phyloP scores from a whole-genome alignment of 2,329 filamentous ascomycete genomes.

The Ophioceras dolichostomum region DNA sequence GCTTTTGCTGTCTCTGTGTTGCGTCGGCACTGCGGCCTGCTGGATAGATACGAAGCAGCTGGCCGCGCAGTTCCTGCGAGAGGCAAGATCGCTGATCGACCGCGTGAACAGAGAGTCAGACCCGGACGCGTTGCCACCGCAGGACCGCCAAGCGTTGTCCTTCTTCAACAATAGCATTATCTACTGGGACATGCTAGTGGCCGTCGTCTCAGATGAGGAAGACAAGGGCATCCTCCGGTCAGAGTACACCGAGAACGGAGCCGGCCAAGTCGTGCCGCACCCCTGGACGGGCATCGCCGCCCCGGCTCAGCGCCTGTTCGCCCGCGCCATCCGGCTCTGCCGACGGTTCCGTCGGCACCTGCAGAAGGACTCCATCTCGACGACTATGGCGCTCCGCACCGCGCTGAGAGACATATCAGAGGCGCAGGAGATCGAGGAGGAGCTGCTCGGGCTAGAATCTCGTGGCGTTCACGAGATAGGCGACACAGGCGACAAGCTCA shows the following conservation, averaged over 20 bases:
- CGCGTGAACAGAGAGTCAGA: background rate
- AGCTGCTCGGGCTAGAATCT: conserved; percentile 18
- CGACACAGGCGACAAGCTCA: conserved; percentile 16
- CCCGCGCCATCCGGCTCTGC: conserved; percentile 21
- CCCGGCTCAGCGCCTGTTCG: conserved; percentile 18
- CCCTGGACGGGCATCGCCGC: conserved; percentile 26
- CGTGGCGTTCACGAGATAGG: conserved; percentile 7
- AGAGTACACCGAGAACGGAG: conserved; percentile 1
- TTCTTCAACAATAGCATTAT: conserved; percentile 26
- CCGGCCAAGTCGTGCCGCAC: conserved; percentile 13
- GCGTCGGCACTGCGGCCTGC: conserved; percentile 25
- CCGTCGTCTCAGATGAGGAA: conserved; percentile 21
- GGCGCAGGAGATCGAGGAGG: conserved; percentile 20
- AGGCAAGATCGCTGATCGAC: conserved; percentile 8
- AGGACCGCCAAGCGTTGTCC: conserved; percentile 16
- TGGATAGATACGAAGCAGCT: conserved; percentile 23
- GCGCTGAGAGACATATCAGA: conserved; percentile 18
- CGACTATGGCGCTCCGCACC: conserved; percentile 11
- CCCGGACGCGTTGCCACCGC: conserved; percentile 4
- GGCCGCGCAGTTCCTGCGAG: conserved; percentile 10
- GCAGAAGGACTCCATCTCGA: conserved; percentile 10
- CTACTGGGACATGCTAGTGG: conserved; percentile 26
- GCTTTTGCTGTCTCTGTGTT: conserved; percentile 24
- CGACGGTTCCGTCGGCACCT: conserved; percentile 18
- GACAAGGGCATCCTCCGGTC: conserved; percentile 6